phyloP scores from a whole-genome alignment of 2,329 filamentous ascomycete species.

The Aspergillus aculeatus region DNA sequence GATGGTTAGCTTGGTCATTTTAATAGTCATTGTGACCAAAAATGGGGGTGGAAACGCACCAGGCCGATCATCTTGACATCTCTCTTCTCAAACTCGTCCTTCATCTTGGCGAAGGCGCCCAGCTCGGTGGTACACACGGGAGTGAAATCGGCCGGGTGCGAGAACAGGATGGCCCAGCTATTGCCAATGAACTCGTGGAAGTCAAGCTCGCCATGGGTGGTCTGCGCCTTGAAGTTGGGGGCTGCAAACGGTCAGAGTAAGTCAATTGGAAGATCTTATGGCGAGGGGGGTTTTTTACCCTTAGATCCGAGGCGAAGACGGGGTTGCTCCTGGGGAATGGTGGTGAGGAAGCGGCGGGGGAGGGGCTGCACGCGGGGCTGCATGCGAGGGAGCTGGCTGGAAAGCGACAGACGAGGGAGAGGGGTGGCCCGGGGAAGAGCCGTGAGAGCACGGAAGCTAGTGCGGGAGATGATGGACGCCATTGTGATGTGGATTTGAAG shows the following conservation, averaged over 20 bases:
- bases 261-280: background rate
- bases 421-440: conserved; percentile 24
- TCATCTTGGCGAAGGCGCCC: conserved; percentile 85
- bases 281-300: conserved; percentile 20
- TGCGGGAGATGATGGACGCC: conserved; percentile 30
- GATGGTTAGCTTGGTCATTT: background rate
- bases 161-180: conserved; percentile 68
- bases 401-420: conserved; percentile 14
- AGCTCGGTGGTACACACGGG: conserved; percentile 96
- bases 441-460: conserved; percentile 26
- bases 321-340: conserved; percentile 32
- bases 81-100: conserved; percentile 82
- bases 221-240: conserved; percentile 67
- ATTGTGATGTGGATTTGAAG: conserved; percentile 18
- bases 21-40: background rate
- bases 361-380: conserved; percentile 26
- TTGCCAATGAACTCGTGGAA: conserved; percentile 70
- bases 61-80: conserved; percentile 90
- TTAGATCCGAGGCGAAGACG: conserved; percentile 37
- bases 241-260: conserved; percentile 34
- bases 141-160: conserved; percentile 77
- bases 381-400: conserved; percentile 18
- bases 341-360: conserved; percentile 30
- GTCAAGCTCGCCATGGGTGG: conserved; percentile 64
- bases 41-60: conserved; percentile 32